Conservation (phyloP, 257 asterid species). For the Plectranthus barbatus region DNA sequence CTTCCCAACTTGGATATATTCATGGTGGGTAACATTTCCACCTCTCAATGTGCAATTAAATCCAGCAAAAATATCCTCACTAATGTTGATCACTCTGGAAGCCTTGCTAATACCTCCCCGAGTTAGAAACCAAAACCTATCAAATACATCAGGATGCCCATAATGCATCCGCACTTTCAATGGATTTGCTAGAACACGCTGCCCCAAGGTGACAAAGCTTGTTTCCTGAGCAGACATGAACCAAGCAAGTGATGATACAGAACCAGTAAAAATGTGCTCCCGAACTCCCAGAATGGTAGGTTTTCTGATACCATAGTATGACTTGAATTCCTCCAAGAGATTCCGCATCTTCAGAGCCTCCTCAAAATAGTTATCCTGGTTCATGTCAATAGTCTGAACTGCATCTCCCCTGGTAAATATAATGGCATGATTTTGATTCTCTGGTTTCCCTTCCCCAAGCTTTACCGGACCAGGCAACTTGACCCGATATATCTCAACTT, state of each 20-base stretch:
- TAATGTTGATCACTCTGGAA: conserved; percentile 89
- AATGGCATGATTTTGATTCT: conserved; percentile 94
- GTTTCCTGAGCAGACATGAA: conserved; percentile 99
- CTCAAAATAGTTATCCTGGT: conserved; percentile 97
- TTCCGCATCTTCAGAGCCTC: conserved; percentile 98
- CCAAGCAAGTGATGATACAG: conserved; percentile 98
- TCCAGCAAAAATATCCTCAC: conserved; percentile 99
- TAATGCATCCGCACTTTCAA: conserved; percentile 97
- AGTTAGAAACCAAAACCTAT: conserved; percentile 97
- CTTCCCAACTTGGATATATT: conserved; percentile 97
- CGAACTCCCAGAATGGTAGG: conserved; percentile 95
- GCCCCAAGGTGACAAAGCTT: conserved; percentile 97
- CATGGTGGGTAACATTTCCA: conserved; percentile 94
- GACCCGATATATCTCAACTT: conserved; percentile 96
- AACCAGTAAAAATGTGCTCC: conserved; percentile 92
- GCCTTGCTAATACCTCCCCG: conserved; percentile 99
- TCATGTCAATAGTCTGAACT: conserved; percentile 96
- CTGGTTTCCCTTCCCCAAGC: conserved; percentile 99
- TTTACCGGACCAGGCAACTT: conserved; percentile 95
- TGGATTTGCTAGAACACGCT: conserved; percentile 97
- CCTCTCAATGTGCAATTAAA: conserved; percentile 98
- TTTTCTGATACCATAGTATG: conserved; percentile 76
- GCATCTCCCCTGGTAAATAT: conserved; percentile 99
- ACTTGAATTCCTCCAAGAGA: conserved; percentile 84
- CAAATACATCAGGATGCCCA: conserved; percentile 98